A percentile compares a stretch with the other conserved stretches of the same genome.
These are phyloP conservation scores for Citrus glauca DNA, from an alignment of 345 rosid species.

Conservation along the genomic window DNA sequence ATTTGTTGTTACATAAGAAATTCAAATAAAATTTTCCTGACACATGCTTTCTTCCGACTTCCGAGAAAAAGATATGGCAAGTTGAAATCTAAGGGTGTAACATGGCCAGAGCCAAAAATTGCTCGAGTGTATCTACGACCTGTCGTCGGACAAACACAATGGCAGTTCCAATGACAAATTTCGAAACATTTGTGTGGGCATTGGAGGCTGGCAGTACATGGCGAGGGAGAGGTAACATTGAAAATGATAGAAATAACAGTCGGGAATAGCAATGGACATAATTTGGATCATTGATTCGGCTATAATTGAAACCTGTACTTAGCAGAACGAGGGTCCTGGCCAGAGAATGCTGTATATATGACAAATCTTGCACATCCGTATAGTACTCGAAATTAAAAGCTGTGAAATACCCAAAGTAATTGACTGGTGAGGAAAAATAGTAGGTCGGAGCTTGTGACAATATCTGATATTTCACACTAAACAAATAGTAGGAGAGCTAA, in stretches of 20 bases:
- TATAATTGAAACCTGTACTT: constrained; percentile 62
- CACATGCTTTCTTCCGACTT: neutral
- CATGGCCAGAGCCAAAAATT: neutral
- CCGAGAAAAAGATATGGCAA: neutral
- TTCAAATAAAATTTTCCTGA: neutral
- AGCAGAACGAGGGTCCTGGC: constrained; percentile 82
- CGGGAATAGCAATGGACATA: neutral
- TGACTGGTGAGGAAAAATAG: neutral
- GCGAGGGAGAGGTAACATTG: neutral
- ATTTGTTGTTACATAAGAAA: neutral
- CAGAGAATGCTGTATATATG: constrained; percentile 63
- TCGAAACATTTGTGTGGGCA: neutral
- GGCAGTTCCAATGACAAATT: neutral
- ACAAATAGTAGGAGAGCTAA: neutral
- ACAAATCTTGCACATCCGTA: constrained; percentile 83
- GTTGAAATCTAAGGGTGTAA: neutral
- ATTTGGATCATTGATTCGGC: neutral
- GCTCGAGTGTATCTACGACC: neutral
- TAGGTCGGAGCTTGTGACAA: neutral
- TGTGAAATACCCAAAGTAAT: constrained; percentile 24
- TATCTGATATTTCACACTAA: neutral
- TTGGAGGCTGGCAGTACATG: neutral
- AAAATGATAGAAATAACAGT: neutral
- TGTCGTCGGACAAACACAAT: neutral
- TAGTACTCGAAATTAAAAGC: constrained; percentile 83